These are phyloP conservation scores for Sphagnum contortum DNA, from an alignment of 225 moss, liverwort and hornwort genomes.

Conservation along the genomic window DNA sequence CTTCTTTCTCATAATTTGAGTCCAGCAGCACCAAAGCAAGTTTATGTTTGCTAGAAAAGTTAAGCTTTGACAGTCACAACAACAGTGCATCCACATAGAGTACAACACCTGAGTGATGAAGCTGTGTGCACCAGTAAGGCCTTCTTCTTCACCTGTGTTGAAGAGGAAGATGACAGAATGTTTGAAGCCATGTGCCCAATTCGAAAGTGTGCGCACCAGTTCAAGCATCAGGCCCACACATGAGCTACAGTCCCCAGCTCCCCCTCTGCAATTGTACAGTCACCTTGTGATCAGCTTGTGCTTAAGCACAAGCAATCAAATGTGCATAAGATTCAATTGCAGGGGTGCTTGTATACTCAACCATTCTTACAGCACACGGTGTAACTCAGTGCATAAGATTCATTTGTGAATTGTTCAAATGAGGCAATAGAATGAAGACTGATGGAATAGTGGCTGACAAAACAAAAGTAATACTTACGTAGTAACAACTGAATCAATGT, in stretches of 20 bases:
- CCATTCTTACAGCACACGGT: too few species aligned
- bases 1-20: too few species aligned
- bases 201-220: conserved; percentile 63
- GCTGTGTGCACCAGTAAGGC: conserved; percentile 83
- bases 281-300: neutral
- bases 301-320: neutral
- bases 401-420: too few species aligned
- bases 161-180: conserved; percentile 82
- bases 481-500: conserved; percentile 79
- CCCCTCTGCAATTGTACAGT: conserved; percentile 25
- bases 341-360: too few species aligned
- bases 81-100: neutral
- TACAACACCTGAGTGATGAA: conserved; percentile 63
- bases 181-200: conserved; percentile 74
- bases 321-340: neutral
- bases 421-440: too few species aligned
- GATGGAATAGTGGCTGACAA: too few species aligned
- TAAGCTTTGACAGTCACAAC: too few species aligned
- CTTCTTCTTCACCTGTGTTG: conserved; percentile 97
- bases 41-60: too few species aligned
- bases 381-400: too few species aligned
- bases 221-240: conserved; percentile 80
- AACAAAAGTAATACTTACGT: conserved; percentile 23
- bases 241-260: conserved; percentile 97
- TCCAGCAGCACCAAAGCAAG: too few species aligned